phyloP scores from a whole-genome alignment of 306 rosid species.

The Bauhinia variegata region DNA sequence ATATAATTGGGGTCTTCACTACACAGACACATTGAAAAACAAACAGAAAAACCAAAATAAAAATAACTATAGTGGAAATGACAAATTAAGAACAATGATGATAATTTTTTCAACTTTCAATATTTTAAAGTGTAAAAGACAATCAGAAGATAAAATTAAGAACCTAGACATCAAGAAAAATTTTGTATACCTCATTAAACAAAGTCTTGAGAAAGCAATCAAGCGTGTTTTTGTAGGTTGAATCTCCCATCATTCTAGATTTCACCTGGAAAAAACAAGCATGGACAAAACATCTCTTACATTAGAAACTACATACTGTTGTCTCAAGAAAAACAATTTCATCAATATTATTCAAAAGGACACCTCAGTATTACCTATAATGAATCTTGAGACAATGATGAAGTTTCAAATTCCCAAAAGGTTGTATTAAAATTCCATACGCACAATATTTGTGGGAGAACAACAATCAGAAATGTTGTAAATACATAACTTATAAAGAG shows the following conservation, averaged over 20 bases:
- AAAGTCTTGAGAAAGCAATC: conserved; percentile 90
- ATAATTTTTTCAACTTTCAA: conserved; percentile 17
- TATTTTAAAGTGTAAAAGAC: conserved; percentile 23
- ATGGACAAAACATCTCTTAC: conserved; percentile 38
- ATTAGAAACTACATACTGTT: conserved; percentile 38
- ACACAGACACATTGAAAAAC: conserved; percentile 2
- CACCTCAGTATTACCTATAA: conserved; percentile 35
- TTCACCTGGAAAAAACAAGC: conserved; percentile 70
- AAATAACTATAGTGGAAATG: background rate
- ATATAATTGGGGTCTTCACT: conserved; percentile 18
- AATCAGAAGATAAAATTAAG: conserved; percentile 24
- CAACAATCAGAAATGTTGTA: too few relatives aligned
- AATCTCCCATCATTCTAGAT: conserved; percentile 99
- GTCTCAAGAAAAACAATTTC: conserved; percentile 36
- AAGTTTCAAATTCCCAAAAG: too few relatives aligned
- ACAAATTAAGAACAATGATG: background rate
- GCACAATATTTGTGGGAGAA: too few relatives aligned
- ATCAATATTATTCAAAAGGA: conserved; percentile 38
- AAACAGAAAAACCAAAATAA: conserved; percentile 12
- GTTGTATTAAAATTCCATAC: too few relatives aligned
- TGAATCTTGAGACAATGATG: conserved; percentile 17
- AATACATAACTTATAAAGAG: too few relatives aligned
- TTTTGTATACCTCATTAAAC: conserved; percentile 66
- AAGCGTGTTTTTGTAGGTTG: conserved; percentile 79
- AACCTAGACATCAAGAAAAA: conserved; percentile 15